Evolutionary conservation across 2,329 filamentous ascomycete species (phyloP), one percentile per base, ranked within the genome.

Genomic region (Fusarium sulawesiense): DNA sequence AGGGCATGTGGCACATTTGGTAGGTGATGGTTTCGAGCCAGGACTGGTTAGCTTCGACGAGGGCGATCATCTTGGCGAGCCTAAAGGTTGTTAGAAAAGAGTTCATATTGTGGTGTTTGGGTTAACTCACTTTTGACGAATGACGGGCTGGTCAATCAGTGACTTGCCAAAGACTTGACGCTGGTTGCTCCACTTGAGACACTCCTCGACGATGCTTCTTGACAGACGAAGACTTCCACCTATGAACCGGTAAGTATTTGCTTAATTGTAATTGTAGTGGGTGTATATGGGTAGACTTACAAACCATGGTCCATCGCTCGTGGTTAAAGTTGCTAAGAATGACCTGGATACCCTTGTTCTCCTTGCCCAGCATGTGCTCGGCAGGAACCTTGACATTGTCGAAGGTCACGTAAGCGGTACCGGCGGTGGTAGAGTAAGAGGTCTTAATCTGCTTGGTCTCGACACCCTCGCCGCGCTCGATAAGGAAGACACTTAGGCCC

Each of bases 261-360:
- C 18, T n/a, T 42, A 8, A 20, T 29, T 14, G 3, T 8, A 11
- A 11, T 14, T 45, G 8, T 6, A 5, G 12, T 16, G 48, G 29
- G 16, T n/a, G 53, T 5, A 21, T 27, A 21, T 6, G 14, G 6
- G 7, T 27, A 32, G 21, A 82, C 83, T 78, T 81, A 84, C 88
- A 90, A 60, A 85, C 84, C 91, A 94, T 93, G 81, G 87, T 91
- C 86, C 91, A 93, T 32, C 92, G 87, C 82, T 94, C 92, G 81
- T 96, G 92, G 84, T 96, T 96, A 83, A 97, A 97, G 82, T 97
- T 97, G 81, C 87, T 89, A 77, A 96, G 83, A 76, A 97, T 93
- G 30, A 96, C 92, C 66, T 91, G 87, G 76, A 97, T 94, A 9
- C 93, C 93, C 82, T 95, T 92, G 84, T 96, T 89, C 81, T 97